Conservation (phyloP, 129 eudicot genomes). For the Pittosporum tobira region DNA sequence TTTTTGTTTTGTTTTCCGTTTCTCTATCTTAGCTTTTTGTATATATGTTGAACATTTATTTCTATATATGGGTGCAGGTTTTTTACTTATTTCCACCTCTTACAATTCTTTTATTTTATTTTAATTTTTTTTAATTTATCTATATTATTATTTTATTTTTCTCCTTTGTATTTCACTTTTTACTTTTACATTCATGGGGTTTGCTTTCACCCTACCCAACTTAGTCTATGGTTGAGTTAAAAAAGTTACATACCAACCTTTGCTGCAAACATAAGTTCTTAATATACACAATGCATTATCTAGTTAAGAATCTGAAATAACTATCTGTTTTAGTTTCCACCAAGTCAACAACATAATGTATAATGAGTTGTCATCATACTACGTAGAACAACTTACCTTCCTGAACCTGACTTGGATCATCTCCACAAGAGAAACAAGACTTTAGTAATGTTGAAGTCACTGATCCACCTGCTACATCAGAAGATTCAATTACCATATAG, state of each 20-base stretch:
- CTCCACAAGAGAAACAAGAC: constrained; percentile 82
- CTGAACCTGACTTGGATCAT: constrained; percentile 76
- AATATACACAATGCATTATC: constrained; percentile 5
- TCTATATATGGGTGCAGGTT: no score
- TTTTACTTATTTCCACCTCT: no score
- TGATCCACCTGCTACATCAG: constrained; percentile 62
- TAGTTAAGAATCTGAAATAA: not conserved
- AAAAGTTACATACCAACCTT: not conserved
- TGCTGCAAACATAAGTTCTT: constrained; percentile 3
- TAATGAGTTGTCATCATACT: not conserved
- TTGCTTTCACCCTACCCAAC: no score
- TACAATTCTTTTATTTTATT: no score
- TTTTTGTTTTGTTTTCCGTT: no score
- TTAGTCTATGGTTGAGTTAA: no score
- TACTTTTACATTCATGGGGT: no score
- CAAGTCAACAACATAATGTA: constrained; percentile 3
- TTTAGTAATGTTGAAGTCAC: constrained; percentile 43
- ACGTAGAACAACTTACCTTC: constrained; percentile 48
- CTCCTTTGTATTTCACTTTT: no score
- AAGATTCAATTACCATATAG: constrained; percentile 9
- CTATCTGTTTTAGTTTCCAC: constrained; percentile 6
- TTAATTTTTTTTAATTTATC: no score
- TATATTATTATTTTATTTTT: no score
- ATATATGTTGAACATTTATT: no score
- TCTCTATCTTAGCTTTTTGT: no score